Evolutionary conservation across 163 green algal species (phyloP), one percentile per base, ranked within the genome.

Genomic region (Trebouxia gelatinosa): DNA sequence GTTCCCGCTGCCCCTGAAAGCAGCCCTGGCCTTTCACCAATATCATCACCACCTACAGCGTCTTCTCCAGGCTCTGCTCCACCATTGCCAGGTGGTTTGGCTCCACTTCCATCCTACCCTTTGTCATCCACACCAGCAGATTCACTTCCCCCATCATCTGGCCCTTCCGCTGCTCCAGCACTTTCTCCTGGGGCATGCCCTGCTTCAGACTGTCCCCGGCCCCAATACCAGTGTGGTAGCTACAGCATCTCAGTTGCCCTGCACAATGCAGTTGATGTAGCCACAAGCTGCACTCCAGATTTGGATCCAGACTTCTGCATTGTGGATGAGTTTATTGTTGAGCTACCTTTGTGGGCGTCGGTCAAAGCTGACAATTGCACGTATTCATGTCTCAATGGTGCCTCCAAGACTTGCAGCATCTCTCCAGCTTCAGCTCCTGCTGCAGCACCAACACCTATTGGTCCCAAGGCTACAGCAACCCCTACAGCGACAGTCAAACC

Each of bases 331-430:
- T 76, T 32, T 28, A 76, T 76, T 62, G 68, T 76, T 16, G 68
- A 76, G 40, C n/a, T 76, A 28, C 43, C 40, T 76, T 28, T 62
- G 16, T 76, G 68, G 68, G 68, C 61, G 6, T 31, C 40, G 28
- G 46, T 76, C 40, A 59, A 76, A 43, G n/a, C 68, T 4, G 62
- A 58, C 68, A 76, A 76, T 43, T 76, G 68, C 68, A 76, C 32
- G 40, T 61, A 46, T 19, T 39, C 4, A 19, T 76, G 68, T 28
- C 43, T 61, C 7, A 43, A 76, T 29, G 68, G 39, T 13, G 28
- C 26, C 11, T 43, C 28, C 3, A n/a, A 62, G 26, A 76, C 68
- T 6, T 76, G 68, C 68, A 19, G 19, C 19, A 23, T 23, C 26
- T 19, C 48, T 23, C 29, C 43, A 40, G 68, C 28, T 40, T 31